These are phyloP conservation scores for Luvunga scandens DNA, from an alignment of 345 rosid species.

Conservation along the genomic window DNA sequence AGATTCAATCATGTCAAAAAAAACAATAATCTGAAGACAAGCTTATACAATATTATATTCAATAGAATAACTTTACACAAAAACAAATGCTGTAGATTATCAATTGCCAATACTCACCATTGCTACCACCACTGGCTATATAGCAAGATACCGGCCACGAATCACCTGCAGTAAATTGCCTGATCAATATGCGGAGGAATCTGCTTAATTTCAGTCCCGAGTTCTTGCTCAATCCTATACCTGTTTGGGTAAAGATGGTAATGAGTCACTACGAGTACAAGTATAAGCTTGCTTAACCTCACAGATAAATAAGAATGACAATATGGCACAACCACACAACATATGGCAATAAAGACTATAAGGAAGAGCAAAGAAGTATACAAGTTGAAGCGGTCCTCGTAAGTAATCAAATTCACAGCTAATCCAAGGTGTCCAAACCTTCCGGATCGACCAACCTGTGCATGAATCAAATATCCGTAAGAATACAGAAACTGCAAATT, in stretches of 20 bases:
- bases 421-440: conserved; percentile 99
- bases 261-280: background rate
- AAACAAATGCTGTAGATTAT: background rate
- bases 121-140: conserved; percentile 25
- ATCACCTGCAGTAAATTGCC: conserved; percentile 87
- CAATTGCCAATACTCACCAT: conserved; percentile 41
- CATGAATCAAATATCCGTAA: background rate
- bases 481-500: background rate
- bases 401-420: conserved; percentile 98
- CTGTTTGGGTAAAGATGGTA: conserved; percentile 38
- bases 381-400: conserved; percentile 99
- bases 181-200: conserved; percentile 95
- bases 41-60: too few relatives aligned
- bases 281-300: background rate
- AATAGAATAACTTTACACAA: background rate
- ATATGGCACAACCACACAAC: background rate
- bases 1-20: background rate
- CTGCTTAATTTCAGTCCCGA: conserved; percentile 98
- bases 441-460: conserved; percentile 97
- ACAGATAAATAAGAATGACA: background rate
- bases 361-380: conserved; percentile 27
- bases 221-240: conserved; percentile 99
- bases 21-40: background rate
- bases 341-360: background rate
- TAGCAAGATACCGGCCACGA: conserved; percentile 19